Evolutionary conservation across 805 yeast species (phyloP).

Genomic region (Candida silvicultrix): DNA sequence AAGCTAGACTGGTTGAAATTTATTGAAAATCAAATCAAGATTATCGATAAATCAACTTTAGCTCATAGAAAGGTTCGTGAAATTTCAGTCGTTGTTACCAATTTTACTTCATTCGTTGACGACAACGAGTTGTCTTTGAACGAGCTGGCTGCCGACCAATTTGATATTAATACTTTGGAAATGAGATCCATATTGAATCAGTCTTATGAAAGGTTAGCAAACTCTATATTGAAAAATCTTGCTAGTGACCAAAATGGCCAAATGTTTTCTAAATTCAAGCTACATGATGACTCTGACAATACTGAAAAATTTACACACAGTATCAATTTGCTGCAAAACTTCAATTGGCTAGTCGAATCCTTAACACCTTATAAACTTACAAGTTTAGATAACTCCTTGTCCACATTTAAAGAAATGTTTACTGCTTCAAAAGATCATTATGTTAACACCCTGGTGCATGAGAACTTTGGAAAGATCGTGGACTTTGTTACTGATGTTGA

Average conservation of each 20-base stretch:
- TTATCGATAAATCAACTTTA: constrained; percentile 31
- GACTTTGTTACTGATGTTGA: constrained; percentile 63
- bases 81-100: constrained; percentile 38
- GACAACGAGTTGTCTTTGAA: constrained; percentile 28
- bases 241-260: constrained; percentile 20
- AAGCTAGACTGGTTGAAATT: constrained; percentile 52
- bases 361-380: constrained; percentile 21
- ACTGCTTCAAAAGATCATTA: constrained; percentile 33
- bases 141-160: constrained; percentile 1
- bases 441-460: constrained; percentile 38
- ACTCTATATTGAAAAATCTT: constrained; percentile 25
- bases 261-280: constrained; percentile 3
- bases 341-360: constrained; percentile 43
- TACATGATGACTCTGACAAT: constrained; percentile 14
- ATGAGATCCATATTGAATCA: constrained; percentile 21
- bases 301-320: constrained; percentile 33
- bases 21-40: constrained; percentile 44
- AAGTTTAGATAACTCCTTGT: constrained; percentile 6
- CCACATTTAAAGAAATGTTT: constrained; percentile 22
- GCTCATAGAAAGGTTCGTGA: constrained; percentile 32
- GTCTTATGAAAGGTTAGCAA: constrained; percentile 24
- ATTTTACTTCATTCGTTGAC: constrained; percentile 39
- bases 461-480: constrained; percentile 61
- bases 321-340: constrained; percentile 46
- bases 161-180: constrained; percentile 5